phyloP scores from a whole-genome alignment of 2,329 filamentous ascomycete species.

The Cladosporium oxysporum region DNA sequence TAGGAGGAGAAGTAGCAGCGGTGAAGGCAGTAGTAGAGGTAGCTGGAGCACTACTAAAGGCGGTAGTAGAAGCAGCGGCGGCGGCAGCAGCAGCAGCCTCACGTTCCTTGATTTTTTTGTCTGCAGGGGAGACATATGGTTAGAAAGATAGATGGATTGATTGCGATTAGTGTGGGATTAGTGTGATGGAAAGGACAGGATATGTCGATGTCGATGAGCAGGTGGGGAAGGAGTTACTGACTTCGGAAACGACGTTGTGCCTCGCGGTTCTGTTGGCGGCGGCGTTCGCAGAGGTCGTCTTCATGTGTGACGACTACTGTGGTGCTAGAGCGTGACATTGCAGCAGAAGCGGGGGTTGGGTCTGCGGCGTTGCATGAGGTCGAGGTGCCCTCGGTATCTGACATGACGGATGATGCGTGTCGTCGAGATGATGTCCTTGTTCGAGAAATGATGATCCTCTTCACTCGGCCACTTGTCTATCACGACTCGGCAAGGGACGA shows the following conservation, averaged over 20 bases:
- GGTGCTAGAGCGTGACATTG: neutral
- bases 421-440: neutral
- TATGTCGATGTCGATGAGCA: neutral
- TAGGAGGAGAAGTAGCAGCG: neutral
- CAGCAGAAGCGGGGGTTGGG: neutral
- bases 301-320: neutral
- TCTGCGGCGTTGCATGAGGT: neutral
- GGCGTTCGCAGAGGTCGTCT: neutral
- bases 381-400: neutral
- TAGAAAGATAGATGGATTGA: neutral
- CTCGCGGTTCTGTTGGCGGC: constrained; percentile 3
- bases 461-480: too few relatives aligned
- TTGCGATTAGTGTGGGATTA: neutral
- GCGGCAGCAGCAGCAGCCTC: neutral
- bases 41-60: neutral
- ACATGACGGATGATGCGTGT: neutral
- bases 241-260: constrained; percentile 1
- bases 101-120: neutral
- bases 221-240: neutral
- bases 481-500: too few relatives aligned
- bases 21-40: neutral
- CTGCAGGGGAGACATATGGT: neutral
- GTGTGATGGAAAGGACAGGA: neutral
- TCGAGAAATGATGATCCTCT: neutral
- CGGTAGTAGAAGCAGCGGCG: neutral